Evolutionary conservation across 2,329 filamentous ascomycete genomes (phyloP).

Genomic region (Pseudogymnoascus sp.): DNA sequence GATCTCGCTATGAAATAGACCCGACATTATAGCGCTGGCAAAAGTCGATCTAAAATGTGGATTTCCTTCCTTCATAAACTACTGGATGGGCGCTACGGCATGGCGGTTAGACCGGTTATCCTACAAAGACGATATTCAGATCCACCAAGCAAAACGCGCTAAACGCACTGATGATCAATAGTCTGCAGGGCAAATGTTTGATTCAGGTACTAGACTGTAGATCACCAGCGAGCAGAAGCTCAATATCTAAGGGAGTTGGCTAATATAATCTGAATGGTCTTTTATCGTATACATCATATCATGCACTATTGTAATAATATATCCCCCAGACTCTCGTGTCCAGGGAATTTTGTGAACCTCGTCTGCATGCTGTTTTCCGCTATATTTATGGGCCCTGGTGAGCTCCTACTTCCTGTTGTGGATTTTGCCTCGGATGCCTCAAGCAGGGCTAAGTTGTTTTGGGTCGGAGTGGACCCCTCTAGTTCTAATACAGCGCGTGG

Average conservation of each 20-base stretch:
- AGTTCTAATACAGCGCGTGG: background rate
- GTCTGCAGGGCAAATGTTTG: background rate
- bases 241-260: background rate
- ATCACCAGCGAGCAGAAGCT: background rate
- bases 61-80: background rate
- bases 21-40: background rate
- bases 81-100: background rate
- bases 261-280: background rate
- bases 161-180: background rate
- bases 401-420: background rate
- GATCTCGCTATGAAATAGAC: background rate
- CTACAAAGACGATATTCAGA: background rate
- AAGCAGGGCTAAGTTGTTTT: background rate
- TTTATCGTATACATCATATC: background rate
- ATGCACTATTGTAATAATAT: too few species aligned
- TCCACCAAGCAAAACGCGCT: background rate
- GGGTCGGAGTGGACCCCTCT: background rate
- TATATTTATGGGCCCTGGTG: background rate
- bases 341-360: background rate
- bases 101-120: background rate
- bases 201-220: background rate
- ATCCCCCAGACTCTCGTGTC: too few species aligned
- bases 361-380: background rate
- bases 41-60: background rate
- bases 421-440: background rate